phyloP scores from a whole-genome alignment of 164 flowering plant species.

The Akebia trifoliata region DNA sequence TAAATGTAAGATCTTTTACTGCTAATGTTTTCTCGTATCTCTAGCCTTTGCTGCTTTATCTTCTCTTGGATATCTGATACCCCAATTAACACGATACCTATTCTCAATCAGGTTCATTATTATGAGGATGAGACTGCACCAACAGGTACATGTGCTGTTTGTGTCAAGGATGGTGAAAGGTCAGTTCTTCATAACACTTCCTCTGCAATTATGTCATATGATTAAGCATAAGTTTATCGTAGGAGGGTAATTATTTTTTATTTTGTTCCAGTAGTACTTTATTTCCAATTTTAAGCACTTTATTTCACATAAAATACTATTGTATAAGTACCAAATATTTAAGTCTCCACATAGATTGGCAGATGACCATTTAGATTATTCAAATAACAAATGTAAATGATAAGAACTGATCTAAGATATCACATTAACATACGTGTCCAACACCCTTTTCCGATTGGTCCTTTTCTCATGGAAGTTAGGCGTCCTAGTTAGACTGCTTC shows the following conservation, averaged over 20 bases:
- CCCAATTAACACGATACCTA: not conserved
- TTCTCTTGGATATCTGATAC: slow-evolving; percentile 1
- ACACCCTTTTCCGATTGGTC: not conserved
- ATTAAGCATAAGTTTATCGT: not conserved
- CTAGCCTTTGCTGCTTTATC: not conserved
- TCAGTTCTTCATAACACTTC: slow-evolving; percentile 23
- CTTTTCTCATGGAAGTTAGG: not conserved
- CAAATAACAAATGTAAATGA: not conserved
- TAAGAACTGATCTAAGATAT: not conserved
- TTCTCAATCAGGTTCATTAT: slow-evolving; percentile 62
- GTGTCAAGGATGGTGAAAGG: slow-evolving; percentile 98
- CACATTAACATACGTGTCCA: not conserved
- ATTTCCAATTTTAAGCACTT: not conserved
- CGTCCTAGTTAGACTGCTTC: not conserved
- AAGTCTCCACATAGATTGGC: not conserved
- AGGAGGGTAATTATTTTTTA: not conserved
- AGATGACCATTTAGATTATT: not conserved
- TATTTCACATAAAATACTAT: not conserved
- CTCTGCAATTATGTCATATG: not conserved
- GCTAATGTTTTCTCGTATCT: not conserved
- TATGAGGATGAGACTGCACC: slow-evolving; percentile 81
- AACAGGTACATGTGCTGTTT: slow-evolving; percentile 95
- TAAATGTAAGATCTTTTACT: slow-evolving; percentile 49
- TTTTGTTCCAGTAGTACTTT: not conserved
- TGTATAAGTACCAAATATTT: not conserved